phyloP scores from a whole-genome alignment of 164 flowering plant species.

The Santalum album region DNA sequence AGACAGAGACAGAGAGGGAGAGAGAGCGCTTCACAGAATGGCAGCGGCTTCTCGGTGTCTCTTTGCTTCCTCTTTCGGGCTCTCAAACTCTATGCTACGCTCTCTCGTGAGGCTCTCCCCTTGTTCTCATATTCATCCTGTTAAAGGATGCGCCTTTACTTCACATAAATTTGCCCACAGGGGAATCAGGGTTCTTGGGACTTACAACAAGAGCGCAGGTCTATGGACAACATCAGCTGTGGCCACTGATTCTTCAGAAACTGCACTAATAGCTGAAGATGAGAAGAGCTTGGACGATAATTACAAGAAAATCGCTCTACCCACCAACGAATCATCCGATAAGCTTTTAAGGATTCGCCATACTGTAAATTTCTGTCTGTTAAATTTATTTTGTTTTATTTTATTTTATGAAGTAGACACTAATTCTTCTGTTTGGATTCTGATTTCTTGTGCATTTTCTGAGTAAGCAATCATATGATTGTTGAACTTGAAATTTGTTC shows the following conservation, averaged over 20 bases:
- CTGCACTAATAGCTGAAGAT: slow-evolving; percentile 4
- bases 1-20: too few relatives aligned
- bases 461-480: neutral
- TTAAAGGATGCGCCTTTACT: too few relatives aligned
- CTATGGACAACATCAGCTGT: slow-evolving; percentile 20
- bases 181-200: slow-evolving; percentile 9
- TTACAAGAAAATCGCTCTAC: slow-evolving; percentile 42
- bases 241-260: slow-evolving; percentile 24
- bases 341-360: slow-evolving; percentile 67
- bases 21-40: too few relatives aligned
- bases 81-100: too few relatives aligned
- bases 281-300: slow-evolving; percentile 8
- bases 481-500: neutral
- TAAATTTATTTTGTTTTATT: neutral
- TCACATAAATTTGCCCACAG: neutral
- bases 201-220: slow-evolving; percentile 2
- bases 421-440: neutral
- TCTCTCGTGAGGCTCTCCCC: too few relatives aligned
- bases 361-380: slow-evolving; percentile 32
- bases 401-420: neutral
- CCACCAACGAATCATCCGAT: slow-evolving; percentile 73
- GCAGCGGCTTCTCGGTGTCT: too few relatives aligned
- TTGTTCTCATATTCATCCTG: too few relatives aligned
- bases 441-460: neutral
- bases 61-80: too few relatives aligned